Evolutionary conservation across 345 rosid species (phyloP), one percentile per base, ranked within the genome.

Genomic region (Gossypium turneri): DNA sequence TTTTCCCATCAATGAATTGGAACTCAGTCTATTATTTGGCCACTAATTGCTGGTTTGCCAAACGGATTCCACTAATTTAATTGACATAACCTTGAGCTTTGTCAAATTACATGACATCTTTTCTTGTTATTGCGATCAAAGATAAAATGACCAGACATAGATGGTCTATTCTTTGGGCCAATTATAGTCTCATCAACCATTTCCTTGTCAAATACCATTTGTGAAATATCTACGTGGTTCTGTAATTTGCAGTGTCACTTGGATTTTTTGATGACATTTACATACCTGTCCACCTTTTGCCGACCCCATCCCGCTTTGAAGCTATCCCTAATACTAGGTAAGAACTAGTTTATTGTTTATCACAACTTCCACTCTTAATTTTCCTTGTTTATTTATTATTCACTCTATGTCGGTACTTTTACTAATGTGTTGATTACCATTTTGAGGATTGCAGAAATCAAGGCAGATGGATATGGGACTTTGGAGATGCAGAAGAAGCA

Each of bases 181-280:
- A 25, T 69, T 25, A 25, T 52, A 17, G 47, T 69, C 34, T 52
- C 59, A 52, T 34, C 72, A 17, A 63, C 45, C 58, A 15, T 68
- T 68, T 24, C 7, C 17, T 29, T 70, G 16, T n/a, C n/a, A 17
- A 47, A 67, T 48, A 12, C 12, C 12, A 25, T 25, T 29, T 70
- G 10, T n/a, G 25, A 29, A 34, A 70, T 27, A 17, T 69, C 38
- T 51, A 17, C 16, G n/a, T 22, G 59, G 22, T 55, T 60, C 55
- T 57, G 17, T 68, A 43, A 57, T 70, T 77, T 79, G 79, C 94
- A 94, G 98, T 91, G 80, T 88, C 98, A 11, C 89, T 94, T 79
- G 94, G 97, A 79, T 94, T 94, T 81, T 94, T 91, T 83, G 92
- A 94, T 48, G 98, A 94, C 76, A 87, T 94, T 59, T 81, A 81